A percentile compares a stretch with the other conserved stretches of the same genome.
Evolutionary conservation across 2,329 filamentous ascomycete species (phyloP).

Genomic region (Xylaria sp.): DNA sequence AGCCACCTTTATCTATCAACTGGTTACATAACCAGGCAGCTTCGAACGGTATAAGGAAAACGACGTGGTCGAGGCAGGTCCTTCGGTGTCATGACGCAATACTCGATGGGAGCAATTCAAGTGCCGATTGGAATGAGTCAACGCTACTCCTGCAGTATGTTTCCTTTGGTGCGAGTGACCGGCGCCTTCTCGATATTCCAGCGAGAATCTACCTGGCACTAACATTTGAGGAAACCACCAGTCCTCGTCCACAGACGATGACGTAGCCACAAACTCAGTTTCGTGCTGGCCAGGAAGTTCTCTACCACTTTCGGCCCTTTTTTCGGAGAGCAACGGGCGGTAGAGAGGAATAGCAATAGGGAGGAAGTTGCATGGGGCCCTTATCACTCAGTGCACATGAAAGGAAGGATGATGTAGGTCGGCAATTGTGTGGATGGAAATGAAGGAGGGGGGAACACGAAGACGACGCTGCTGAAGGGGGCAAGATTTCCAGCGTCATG

Average conservation of each 20-base stretch:
- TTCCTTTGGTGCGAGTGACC: background rate
- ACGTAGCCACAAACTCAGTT: background rate
- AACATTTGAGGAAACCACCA: slow-evolving; percentile 3
- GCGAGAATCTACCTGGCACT: background rate
- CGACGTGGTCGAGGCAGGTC: background rate
- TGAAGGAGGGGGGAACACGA: no score
- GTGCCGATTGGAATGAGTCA: background rate
- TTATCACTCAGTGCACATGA: background rate
- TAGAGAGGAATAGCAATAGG: background rate
- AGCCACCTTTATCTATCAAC: background rate
- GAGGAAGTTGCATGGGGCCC: background rate
- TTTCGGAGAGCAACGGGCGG: no score
- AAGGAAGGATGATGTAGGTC: background rate
- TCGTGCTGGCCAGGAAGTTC: background rate
- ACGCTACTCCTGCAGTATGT: background rate
- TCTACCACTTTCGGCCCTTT: background rate
- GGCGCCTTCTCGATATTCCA: background rate
- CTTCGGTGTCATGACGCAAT: background rate
- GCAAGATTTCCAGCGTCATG: background rate
- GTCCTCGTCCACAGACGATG: background rate
- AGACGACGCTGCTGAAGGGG: background rate
- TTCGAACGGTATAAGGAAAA: background rate
- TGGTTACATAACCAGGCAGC: background rate
- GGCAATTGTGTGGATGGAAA: no score
- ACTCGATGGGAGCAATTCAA: background rate